Evolutionary conservation across 768 basidiomycete species (phyloP), one percentile per base, ranked within the genome.

Genomic region (Pluteus cervinus): DNA sequence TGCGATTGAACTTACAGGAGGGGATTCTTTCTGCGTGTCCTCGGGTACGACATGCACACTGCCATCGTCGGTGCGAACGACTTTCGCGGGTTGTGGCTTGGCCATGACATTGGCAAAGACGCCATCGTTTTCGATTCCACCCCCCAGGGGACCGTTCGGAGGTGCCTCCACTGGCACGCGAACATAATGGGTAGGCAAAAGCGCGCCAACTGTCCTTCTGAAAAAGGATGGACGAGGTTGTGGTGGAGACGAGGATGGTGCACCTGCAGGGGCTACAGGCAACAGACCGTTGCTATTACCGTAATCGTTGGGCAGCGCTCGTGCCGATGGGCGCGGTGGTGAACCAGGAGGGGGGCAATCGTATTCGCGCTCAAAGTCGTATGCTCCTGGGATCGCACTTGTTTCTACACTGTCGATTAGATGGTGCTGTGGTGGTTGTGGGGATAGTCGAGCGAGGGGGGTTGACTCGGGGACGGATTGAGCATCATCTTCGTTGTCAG

Each of bases 81-180:
- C 39, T 17, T 70, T 65, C 1, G 66, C 55, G 11, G 55, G 56
- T 36, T 64, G 61, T 1, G 96, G 94, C 56, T 96, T 96, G 1
- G 94, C 94, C 47, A 77, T 81, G 24, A 99, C 79, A 53, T 98
- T 99, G 21, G 86, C 81, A 53, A 97, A 99, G 7, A 98, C 93
- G 3, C 96, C 96, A 49, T 96, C 92, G 51, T 93, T 91, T 21
- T 89, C 77, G 12, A 64, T 68, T 1, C 86, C 87, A 5, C 81
- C 80, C 22, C 87, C 87, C n/a, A 63, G 55, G 12, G 52, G 52
- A 42, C 56, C 48, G 4, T 63, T 47, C 32, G 53, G 43, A 4
- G 57, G 56, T 0, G 61, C 61, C 7, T 61, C 54, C 14, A 69
- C 68, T 2, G 77, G 70, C 24, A 76, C 59, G 2, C 61, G 66